phyloP scores from a whole-genome alignment of 805 yeast genomes.

The Schwanniomyces occidentalis region DNA sequence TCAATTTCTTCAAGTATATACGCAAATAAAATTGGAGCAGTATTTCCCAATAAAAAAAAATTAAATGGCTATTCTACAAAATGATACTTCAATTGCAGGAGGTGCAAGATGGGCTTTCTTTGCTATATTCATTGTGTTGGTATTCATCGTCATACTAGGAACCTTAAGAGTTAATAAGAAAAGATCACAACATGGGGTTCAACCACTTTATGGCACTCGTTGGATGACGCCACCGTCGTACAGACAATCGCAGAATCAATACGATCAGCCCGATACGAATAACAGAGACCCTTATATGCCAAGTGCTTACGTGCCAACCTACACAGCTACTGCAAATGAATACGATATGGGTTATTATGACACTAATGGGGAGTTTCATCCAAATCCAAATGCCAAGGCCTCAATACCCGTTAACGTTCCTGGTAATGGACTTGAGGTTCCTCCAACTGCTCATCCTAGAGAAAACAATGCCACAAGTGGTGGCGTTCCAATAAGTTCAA shows the following conservation, averaged over 20 bases:
- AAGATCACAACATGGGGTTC: conserved; percentile 48
- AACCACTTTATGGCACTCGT: conserved; percentile 72
- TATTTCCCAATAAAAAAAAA: too few species aligned
- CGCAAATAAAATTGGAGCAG: too few species aligned
- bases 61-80: too few species aligned
- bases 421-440: conserved; percentile 13
- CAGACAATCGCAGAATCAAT: conserved; percentile 61
- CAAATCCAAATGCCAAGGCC: conserved; percentile 31
- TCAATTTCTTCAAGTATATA: too few species aligned
- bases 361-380: conserved; percentile 48
- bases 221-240: conserved; percentile 90
- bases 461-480: conserved; percentile 10
- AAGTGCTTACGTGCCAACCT: conserved; percentile 60
- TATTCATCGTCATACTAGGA: conserved; percentile 47
- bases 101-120: conserved; percentile 66
- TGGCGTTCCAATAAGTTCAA: conserved; percentile 16
- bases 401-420: conserved; percentile 7
- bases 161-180: conserved; percentile 57
- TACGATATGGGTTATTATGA: conserved; percentile 81
- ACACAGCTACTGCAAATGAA: conserved; percentile 65
- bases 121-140: conserved; percentile 54
- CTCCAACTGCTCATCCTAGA: conserved; percentile 24
- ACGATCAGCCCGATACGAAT: conserved; percentile 40
- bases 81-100: conserved; percentile 21
- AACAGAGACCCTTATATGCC: conserved; percentile 41